Evolutionary conservation across 164 flowering plant species (phyloP).

Genomic region (Liriodendron chinense): DNA sequence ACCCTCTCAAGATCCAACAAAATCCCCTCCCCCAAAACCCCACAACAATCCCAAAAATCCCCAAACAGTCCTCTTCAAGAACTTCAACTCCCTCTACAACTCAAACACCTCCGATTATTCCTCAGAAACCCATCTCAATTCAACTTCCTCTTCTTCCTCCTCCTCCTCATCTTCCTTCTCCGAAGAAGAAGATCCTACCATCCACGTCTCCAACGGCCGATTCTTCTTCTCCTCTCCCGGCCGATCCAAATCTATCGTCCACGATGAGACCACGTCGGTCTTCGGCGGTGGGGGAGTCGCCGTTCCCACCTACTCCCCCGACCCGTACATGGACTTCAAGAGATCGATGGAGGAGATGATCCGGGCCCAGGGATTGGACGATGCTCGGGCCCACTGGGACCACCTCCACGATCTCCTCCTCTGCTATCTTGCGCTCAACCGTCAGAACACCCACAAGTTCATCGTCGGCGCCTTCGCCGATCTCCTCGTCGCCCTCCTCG

Average conservation of each 20-base stretch:
- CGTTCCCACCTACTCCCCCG: conserved; percentile 40
- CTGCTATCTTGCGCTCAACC: conserved; percentile 61
- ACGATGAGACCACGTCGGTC: background rate
- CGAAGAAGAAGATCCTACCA: conserved; percentile 46
- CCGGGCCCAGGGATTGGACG: conserved; percentile 40
- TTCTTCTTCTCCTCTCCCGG: conserved; percentile 91
- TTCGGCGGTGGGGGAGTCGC: conserved; percentile 31
- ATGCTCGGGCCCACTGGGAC: conserved; percentile 41
- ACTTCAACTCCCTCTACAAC: conserved; percentile 48
- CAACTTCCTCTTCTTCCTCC: conserved; percentile 13
- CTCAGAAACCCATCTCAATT: background rate
- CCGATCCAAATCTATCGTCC: conserved; percentile 61
- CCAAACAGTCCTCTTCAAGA: conserved; percentile 1
- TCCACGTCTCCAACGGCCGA: conserved; percentile 63
- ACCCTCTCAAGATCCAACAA: background rate
- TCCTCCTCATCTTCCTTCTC: conserved; percentile 15
- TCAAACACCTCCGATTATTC: conserved; percentile 1
- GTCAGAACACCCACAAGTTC: conserved; percentile 57
- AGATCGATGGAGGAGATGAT: conserved; percentile 97
- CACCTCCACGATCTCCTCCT: conserved; percentile 61
- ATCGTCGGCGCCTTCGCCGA: conserved; percentile 70
- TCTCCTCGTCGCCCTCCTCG: conserved; percentile 34
- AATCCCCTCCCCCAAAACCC: conserved; percentile 7
- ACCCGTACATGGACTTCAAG: conserved; percentile 73
- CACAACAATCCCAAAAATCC: conserved; percentile 4